These are phyloP conservation scores for Globomyces pollinis-pini DNA, from an alignment of 192 early-diverging fungal genomes.

Conservation along the genomic window DNA sequence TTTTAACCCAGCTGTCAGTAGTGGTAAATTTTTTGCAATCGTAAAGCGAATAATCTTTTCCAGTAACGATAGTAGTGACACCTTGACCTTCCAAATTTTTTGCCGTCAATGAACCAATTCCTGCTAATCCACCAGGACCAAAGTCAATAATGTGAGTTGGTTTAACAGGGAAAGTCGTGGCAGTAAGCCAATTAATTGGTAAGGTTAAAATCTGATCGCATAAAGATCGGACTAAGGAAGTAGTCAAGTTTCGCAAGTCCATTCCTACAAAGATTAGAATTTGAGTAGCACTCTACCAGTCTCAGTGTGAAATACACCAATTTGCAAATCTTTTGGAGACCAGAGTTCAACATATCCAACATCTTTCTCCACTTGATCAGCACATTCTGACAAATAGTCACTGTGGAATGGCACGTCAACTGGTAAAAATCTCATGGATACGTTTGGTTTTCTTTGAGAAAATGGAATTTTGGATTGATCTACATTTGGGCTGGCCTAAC, in stretches of 20 bases:
- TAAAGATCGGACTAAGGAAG: constrained; percentile 56
- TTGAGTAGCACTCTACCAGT: constrained; percentile 47
- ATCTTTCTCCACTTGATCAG: constrained; percentile 59
- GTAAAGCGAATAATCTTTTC: constrained; percentile 26
- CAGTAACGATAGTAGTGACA: constrained; percentile 61
- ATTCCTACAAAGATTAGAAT: constrained; percentile 34
- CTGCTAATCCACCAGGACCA: constrained; percentile 77
- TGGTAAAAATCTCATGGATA: constrained; percentile 85
- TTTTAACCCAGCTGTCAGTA: background rate
- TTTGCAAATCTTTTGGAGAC: constrained; percentile 52
- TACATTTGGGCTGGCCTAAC: constrained; percentile 38
- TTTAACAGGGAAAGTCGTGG: constrained; percentile 40
- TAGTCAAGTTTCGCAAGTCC: constrained; percentile 52
- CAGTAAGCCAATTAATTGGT: constrained; percentile 72
- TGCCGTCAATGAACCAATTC: constrained; percentile 75
- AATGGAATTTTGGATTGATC: constrained; percentile 85
- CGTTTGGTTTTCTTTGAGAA: constrained; percentile 85
- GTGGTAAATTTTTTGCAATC: background rate
- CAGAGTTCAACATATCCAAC: constrained; percentile 56
- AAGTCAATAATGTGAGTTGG: constrained; percentile 93
- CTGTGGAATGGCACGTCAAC: constrained; percentile 90
- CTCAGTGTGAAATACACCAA: constrained; percentile 75
- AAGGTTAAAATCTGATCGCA: constrained; percentile 62
- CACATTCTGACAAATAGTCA: constrained; percentile 62
- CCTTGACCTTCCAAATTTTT: constrained; percentile 86